Conservation (phyloP, 139 green algal species). For the Coelastrella sp. region DNA sequence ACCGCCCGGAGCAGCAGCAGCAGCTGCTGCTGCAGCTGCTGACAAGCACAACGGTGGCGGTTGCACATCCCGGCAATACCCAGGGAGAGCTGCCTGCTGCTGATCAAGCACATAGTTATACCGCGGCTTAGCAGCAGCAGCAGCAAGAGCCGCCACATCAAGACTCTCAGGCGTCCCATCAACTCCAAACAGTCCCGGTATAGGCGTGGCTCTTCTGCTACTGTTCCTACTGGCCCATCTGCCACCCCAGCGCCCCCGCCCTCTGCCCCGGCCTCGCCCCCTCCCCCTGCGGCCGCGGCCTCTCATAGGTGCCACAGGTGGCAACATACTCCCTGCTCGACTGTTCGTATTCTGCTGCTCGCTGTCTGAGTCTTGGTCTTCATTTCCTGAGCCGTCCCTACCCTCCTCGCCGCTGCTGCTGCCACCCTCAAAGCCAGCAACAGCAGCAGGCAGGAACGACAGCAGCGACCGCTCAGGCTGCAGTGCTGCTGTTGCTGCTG, state of each 20-base stretch:
- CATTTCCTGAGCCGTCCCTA: neutral
- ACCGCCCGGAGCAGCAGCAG: neutral
- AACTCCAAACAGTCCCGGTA: neutral
- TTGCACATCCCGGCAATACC: slow-evolving; percentile 9
- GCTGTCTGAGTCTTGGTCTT: neutral
- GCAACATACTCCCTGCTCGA: neutral
- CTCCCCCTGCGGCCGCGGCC: slow-evolving; percentile 17
- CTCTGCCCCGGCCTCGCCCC: neutral
- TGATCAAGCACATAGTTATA: slow-evolving; percentile 8
- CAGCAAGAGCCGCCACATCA: slow-evolving; percentile 9
- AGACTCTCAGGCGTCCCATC: neutral
- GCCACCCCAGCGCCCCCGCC: neutral
- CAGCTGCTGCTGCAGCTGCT: slow-evolving; percentile 46
- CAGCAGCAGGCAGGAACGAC: neutral
- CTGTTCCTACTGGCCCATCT: neutral
- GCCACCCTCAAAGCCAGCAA: neutral
- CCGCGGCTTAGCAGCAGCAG: neutral
- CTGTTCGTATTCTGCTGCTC: neutral
- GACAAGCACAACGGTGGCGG: neutral
- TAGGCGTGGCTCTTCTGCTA: neutral
- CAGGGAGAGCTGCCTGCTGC: slow-evolving; percentile 19
- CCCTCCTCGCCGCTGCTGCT: neutral
- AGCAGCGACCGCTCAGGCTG: neutral
- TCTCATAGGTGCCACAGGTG: neutral
- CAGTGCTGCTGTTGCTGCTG: slow-evolving; percentile 10